Conservation (phyloP, 306 rosid species). For the Vicia villosa region DNA sequence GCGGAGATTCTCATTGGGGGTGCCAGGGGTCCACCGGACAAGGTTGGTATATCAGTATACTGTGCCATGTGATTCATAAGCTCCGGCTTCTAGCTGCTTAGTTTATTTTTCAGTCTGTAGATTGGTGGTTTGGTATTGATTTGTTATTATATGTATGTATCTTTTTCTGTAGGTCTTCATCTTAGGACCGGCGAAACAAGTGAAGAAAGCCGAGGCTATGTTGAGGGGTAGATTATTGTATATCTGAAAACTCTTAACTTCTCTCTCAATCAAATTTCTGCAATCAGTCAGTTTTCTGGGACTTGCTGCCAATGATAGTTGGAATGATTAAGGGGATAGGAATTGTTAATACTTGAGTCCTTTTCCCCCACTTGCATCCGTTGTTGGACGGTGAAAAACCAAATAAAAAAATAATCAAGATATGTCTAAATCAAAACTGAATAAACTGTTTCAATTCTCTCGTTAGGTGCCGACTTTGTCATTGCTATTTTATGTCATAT, state of each 20-base stretch:
- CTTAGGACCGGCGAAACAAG: constrained; percentile 83
- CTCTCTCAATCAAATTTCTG: constrained; percentile 30
- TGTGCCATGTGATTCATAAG: no score
- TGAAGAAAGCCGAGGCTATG: constrained; percentile 97
- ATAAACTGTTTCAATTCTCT: constrained; percentile 23
- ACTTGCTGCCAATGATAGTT: constrained; percentile 6
- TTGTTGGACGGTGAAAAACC: neutral
- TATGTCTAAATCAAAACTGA: constrained; percentile 13
- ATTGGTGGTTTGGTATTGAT: no score
- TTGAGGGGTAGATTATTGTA: constrained; percentile 83
- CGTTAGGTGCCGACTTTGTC: neutral
- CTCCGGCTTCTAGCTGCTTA: no score
- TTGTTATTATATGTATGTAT: no score
- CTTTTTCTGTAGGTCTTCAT: constrained; percentile 72
- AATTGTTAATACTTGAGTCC: constrained; percentile 27
- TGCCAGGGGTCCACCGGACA: constrained; percentile 87
- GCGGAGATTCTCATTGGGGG: constrained; percentile 92
- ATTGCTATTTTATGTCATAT: neutral
- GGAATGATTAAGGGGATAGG: constrained; percentile 28
- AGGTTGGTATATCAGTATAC: constrained; percentile 65
- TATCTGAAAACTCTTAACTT: constrained; percentile 33
- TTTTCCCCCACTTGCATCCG: constrained; percentile 18
- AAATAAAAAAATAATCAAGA: neutral
- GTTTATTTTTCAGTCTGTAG: no score
- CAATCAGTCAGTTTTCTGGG: constrained; percentile 39